phyloP scores from a whole-genome alignment of 2,329 filamentous ascomycete species.

The Aspergillus neotritici region DNA sequence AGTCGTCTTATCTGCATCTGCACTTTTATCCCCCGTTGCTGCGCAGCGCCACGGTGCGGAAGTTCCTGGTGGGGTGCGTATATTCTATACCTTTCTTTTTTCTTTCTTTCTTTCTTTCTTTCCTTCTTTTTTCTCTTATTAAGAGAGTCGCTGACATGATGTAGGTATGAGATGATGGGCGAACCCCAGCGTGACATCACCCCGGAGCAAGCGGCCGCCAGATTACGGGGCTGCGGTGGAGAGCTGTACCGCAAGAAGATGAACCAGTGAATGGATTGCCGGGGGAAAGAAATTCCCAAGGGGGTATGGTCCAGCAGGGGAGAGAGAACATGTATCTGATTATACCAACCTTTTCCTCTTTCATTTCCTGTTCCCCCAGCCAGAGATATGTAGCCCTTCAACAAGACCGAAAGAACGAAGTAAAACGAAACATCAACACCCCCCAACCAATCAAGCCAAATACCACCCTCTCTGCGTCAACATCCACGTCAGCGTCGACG shows the following conservation, averaged over 20 bases:
- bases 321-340: neutral
- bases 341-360: neutral
- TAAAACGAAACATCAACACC: conserved; percentile 11
- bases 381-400: neutral
- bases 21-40: conserved; percentile 96
- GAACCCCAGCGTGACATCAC: conserved; percentile 99
- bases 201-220: conserved; percentile 83
- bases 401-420: conserved; percentile 9
- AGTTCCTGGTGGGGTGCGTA: conserved; percentile 78
- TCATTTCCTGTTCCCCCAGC: neutral
- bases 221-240: conserved; percentile 69
- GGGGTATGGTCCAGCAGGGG: neutral
- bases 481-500: conserved; percentile 57
- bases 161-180: conserved; percentile 80
- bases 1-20: conserved; percentile 87
- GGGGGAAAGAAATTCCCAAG: no score
- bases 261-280: conserved; percentile 9
- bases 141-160: conserved; percentile 9
- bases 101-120: conserved; percentile 1
- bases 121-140: neutral
- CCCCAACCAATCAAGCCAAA: conserved; percentile 20
- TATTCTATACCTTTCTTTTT: neutral
- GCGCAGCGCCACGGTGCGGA: conserved; percentile 85
- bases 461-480: conserved; percentile 48
- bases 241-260: conserved; percentile 73